A percentile compares a stretch with the other conserved stretches of the same genome.
Conservation (phyloP, 2,329 filamentous ascomycete species). For the Alternaria tenuissima region DNA sequence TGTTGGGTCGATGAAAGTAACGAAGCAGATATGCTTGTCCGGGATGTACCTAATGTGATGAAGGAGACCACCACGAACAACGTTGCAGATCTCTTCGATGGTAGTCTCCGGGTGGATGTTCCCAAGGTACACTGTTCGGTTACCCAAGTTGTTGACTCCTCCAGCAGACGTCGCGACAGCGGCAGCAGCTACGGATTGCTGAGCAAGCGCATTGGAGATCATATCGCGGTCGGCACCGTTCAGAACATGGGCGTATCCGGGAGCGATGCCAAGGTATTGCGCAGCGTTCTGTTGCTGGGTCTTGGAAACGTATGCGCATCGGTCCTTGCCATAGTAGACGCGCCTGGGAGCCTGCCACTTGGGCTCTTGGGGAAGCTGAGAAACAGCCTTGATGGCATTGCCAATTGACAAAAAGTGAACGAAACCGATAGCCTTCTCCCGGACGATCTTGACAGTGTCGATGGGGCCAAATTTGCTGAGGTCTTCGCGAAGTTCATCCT, state of each 20-base stretch:
- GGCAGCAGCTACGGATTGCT: slow-evolving; percentile 96
- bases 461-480: slow-evolving; percentile 95
- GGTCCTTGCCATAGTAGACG: slow-evolving; percentile 98
- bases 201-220: slow-evolving; percentile 93
- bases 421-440: slow-evolving; percentile 97
- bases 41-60: slow-evolving; percentile 99
- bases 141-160: slow-evolving; percentile 96
- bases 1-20: slow-evolving; percentile 98
- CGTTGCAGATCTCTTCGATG: slow-evolving; percentile 99
- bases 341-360: slow-evolving; percentile 97
- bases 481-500: slow-evolving; percentile 93
- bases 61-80: slow-evolving; percentile 91
- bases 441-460: slow-evolving; percentile 96
- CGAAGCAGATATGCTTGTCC: slow-evolving; percentile 99
- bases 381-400: slow-evolving; percentile 97
- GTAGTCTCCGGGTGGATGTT: slow-evolving; percentile 99
- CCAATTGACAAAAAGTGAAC: slow-evolving; percentile 97
- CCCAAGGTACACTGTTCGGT: slow-evolving; percentile 95
- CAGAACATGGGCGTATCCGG: slow-evolving; percentile 93
- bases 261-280: slow-evolving; percentile 96
- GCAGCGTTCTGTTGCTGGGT: slow-evolving; percentile 99
- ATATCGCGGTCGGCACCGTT: slow-evolving; percentile 96
- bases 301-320: slow-evolving; percentile 98
- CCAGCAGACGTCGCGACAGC: slow-evolving; percentile 96
- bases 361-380: slow-evolving; percentile 91